Evolutionary conservation across 345 rosid species (phyloP), one percentile per base, ranked within the genome.

Genomic region (Salix viminalis): DNA sequence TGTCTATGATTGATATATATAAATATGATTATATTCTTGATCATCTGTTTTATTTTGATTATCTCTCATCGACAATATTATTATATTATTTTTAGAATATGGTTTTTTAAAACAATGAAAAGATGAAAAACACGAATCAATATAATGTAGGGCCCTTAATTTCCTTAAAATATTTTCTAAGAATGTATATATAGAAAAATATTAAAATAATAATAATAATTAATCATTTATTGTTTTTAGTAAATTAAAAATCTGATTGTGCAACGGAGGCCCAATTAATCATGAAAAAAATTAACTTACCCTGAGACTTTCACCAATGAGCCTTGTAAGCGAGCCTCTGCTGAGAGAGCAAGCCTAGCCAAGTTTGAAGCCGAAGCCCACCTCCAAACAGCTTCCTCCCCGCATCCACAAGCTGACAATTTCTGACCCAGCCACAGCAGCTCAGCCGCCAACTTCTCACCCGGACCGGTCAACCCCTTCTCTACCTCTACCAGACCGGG

Each of bases 401-500:
- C 92, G 34, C 84, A 89, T 34, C 94, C 95, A 74, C 89, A 92
- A 68, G 44, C 89, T 60, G 75, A 82, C 90, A 94, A 54, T 72
- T 92, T 92, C 89, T 90, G 88, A 46, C 87, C 85, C 85, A 94
- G 76, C 98, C 98, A 94, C 44, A 91, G 84, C 78, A 94, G 73
- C 84, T 94, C 98, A 16, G 95, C 94, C 52, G 97, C 97, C 61
- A 91, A 81, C 75, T 92, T 94, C 87, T 92, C 97, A n/a, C 52
- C 86, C 83, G 1, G 84, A 82, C 62, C 82, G 82, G 70, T 77
- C 71, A 79, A 67, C 50, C 69, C 78, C 87, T 42, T 86, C 92
- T 67, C 83, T 84, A 23, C 79, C 61, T 42, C 44, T 77, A 79
- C 86, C 82, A 67, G 75, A 62, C 77, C 79, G 61, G 12, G 67